phyloP scores from a whole-genome alignment of 805 yeast genomes.

The Candida vaughaniae region DNA sequence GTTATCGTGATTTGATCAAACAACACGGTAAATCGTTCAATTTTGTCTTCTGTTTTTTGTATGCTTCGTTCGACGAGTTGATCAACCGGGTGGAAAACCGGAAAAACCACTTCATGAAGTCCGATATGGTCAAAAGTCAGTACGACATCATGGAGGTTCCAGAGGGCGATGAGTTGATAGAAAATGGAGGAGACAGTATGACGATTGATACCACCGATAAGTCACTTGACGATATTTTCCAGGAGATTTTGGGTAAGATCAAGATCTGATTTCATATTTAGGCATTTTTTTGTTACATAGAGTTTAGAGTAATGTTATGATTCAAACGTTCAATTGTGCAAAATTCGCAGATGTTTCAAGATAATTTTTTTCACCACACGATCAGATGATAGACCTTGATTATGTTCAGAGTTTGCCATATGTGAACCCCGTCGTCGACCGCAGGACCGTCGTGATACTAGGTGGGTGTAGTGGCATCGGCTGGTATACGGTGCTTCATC shows the following conservation, averaged over 20 bases:
- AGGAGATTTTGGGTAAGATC: constrained; percentile 16
- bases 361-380: background rate
- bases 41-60: constrained; percentile 65
- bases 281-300: too few relatives aligned
- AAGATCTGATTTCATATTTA: background rate
- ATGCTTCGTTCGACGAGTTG: constrained; percentile 62
- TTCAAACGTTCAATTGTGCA: background rate
- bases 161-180: constrained; percentile 31
- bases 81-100: constrained; percentile 61
- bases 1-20: constrained; percentile 66
- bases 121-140: constrained; percentile 79
- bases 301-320: background rate
- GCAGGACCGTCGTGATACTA: constrained; percentile 69
- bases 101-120: constrained; percentile 82
- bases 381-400: constrained; percentile 11
- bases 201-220: constrained; percentile 35
- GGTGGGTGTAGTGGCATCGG: constrained; percentile 87
- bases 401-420: constrained; percentile 51
- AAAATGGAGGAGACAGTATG: constrained; percentile 36
- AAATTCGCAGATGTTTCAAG: background rate
- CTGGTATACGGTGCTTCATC: constrained; percentile 69
- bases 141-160: constrained; percentile 76
- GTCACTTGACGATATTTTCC: constrained; percentile 25
- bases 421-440: constrained; percentile 50
- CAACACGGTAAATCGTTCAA: constrained; percentile 25